Evolutionary conservation across 495 filamentous ascomycete species (phyloP).

Genomic region (Xylaria nigripes): DNA sequence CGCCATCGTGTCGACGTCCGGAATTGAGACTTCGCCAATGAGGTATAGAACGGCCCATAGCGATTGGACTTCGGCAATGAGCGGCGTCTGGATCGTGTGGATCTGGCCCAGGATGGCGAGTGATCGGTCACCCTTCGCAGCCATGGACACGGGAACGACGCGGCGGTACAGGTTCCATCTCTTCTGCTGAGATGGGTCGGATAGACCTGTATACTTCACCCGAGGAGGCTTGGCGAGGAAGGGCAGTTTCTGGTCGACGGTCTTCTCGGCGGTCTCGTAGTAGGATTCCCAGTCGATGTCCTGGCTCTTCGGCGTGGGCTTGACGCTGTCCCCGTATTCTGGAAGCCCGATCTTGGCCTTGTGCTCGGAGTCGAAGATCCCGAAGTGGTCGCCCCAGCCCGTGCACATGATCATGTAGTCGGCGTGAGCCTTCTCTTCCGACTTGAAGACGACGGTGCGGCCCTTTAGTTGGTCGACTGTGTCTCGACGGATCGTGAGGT

Average conservation of each 20-base stretch:
- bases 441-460: constrained; percentile 8
- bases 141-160: constrained; percentile 11
- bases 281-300: constrained; percentile 18
- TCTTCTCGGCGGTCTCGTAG: constrained; percentile 20
- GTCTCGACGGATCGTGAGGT: constrained; percentile 25
- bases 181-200: constrained; percentile 12
- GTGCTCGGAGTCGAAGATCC: constrained; percentile 14
- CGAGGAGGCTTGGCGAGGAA: constrained; percentile 12
- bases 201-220: not conserved
- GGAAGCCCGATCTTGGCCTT: constrained; percentile 19
- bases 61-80: constrained; percentile 26
- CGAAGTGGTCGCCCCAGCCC: constrained; percentile 21
- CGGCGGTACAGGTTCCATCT: constrained; percentile 21
- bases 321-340: not conserved
- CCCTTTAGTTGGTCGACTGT: constrained; percentile 11
- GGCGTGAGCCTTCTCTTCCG: constrained; percentile 1
- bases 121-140: constrained; percentile 22
- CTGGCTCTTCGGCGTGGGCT: not conserved
- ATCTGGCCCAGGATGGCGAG: constrained; percentile 29
- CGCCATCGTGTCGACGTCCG: constrained; percentile 21
- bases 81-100: constrained; percentile 25
- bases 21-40: constrained; percentile 24
- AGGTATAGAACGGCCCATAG: constrained; percentile 25
- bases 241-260: constrained; percentile 19
- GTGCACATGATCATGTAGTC: constrained; percentile 30